Evolutionary conservation across 2,329 filamentous ascomycete genomes (phyloP), one percentile per base, ranked within the genome.

Genomic region (Alternaria sp.): DNA sequence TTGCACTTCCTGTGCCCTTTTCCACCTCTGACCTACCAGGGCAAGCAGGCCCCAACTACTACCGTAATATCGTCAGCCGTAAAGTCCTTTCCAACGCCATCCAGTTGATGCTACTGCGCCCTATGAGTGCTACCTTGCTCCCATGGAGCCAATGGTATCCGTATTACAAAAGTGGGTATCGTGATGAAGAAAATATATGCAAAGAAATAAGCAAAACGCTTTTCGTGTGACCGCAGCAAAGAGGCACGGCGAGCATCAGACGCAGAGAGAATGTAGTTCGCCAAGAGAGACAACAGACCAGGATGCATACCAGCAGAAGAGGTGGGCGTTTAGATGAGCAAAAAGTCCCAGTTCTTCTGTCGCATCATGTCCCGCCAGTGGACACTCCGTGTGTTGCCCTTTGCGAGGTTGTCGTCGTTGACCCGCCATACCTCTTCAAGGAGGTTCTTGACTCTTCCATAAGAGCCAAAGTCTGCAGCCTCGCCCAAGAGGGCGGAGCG

Each of bases 291-390:
- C 61, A 68, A 65, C 69, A 75, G 73, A 75, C 70, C 69, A 70
- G 68, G 75, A 77, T 77, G 75, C 70, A 59, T 62, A 66, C 72
- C 72, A 75, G 73, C 72, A 75, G 70, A 71, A 61, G 61, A 61
- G 54, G 56, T 36, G 41, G 51, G 40, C 61, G 64, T 67, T 73
- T 77, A 97, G 80, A 97, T 93, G 78, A 97, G 86, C 78, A 97
- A 84, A 81, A 92, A 95, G 77, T 96, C 92, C 93, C 92, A 97
- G 69, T 88, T 88, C 82, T 94, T 95, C 81, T 89, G 87, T 80
- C 87, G 87, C 93, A 97, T 97, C 75, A 94, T 87, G 80, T 96
- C 91, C 81, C 94, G 86, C 94, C 94, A 98, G 88, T 93, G 93
- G 79, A 96, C 86, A 81, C 90, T 89, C 74, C 87, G 88, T 68